phyloP scores from a whole-genome alignment of 2,329 filamentous ascomycete species.

The Byssothecium circinans region DNA sequence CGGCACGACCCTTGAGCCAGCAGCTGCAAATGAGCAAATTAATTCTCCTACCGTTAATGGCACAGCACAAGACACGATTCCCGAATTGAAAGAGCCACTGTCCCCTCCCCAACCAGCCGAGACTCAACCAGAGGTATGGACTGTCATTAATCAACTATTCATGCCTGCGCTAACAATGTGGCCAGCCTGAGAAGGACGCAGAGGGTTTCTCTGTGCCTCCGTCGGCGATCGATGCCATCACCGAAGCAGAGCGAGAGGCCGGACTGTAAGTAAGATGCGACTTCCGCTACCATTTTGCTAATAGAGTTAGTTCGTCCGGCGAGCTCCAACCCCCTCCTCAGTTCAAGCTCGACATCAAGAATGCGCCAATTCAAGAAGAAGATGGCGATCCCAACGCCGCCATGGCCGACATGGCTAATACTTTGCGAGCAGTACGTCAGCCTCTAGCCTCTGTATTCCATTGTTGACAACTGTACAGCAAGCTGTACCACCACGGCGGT shows the following conservation, averaged over 20 bases:
- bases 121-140: conserved; percentile 31
- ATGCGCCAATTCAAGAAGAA: conserved; percentile 76
- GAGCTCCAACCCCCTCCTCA: conserved; percentile 46
- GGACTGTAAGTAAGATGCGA: conserved; percentile 28
- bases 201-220: conserved; percentile 78
- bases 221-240: conserved; percentile 61
- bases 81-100: conserved; percentile 41
- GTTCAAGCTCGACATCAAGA: conserved; percentile 79
- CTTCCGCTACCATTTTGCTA: neutral
- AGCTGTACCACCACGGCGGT: conserved; percentile 56
- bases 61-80: conserved; percentile 36
- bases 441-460: neutral
- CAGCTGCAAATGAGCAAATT: conserved; percentile 16
- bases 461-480: conserved; percentile 46
- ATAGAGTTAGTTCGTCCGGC: conserved; percentile 18
- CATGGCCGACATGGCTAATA: conserved; percentile 73
- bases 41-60: conserved; percentile 32
- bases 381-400: conserved; percentile 73
- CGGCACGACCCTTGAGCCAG: conserved; percentile 29
- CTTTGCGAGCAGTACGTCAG: conserved; percentile 59
- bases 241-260: conserved; percentile 70
- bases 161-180: neutral
- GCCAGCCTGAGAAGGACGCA: conserved; percentile 60
- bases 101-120: conserved; percentile 29
- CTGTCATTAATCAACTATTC: neutral